These are phyloP conservation scores for Colletotrichum ledebouriae DNA, from an alignment of 2,329 filamentous ascomycete species.

Conservation along the genomic window DNA sequence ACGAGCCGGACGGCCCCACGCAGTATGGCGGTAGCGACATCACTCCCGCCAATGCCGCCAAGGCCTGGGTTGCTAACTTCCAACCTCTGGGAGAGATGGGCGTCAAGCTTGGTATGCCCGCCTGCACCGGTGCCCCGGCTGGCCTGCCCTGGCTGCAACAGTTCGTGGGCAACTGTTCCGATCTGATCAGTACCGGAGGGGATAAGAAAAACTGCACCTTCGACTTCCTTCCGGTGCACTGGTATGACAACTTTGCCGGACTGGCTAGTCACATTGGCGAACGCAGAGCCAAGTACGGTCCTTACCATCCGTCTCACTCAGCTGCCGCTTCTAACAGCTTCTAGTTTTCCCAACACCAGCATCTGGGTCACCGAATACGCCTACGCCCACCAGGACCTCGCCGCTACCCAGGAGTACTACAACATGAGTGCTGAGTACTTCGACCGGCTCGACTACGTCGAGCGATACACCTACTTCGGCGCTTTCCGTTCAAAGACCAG, in stretches of 20 bases:
- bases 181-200: constrained; percentile 63
- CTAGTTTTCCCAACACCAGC: constrained; percentile 69
- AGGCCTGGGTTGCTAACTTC: constrained; percentile 78
- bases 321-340: constrained; percentile 23
- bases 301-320: too few species aligned
- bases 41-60: constrained; percentile 70
- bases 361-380: constrained; percentile 89
- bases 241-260: constrained; percentile 78
- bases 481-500: constrained; percentile 77
- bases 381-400: constrained; percentile 67
- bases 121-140: constrained; percentile 71
- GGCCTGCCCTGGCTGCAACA: constrained; percentile 75
- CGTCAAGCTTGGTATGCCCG: constrained; percentile 78
- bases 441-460: constrained; percentile 72
- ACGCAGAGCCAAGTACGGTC: constrained; percentile 60
- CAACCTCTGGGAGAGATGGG: constrained; percentile 75
- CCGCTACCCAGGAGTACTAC: constrained; percentile 74
- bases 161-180: constrained; percentile 66
- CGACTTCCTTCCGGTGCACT: constrained; percentile 75
- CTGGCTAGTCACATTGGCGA: constrained; percentile 76
- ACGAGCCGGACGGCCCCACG: constrained; percentile 77
- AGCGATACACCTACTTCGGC: constrained; percentile 81
- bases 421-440: constrained; percentile 76
- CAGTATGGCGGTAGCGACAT: constrained; percentile 74
- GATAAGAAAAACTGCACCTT: constrained; percentile 67